Percentiles rank a stretch among this genome's conserved stretches.
These are phyloP conservation scores for Penicillium sp. DNA, from an alignment of 2,329 filamentous ascomycete species.

Conservation along the genomic window DNA sequence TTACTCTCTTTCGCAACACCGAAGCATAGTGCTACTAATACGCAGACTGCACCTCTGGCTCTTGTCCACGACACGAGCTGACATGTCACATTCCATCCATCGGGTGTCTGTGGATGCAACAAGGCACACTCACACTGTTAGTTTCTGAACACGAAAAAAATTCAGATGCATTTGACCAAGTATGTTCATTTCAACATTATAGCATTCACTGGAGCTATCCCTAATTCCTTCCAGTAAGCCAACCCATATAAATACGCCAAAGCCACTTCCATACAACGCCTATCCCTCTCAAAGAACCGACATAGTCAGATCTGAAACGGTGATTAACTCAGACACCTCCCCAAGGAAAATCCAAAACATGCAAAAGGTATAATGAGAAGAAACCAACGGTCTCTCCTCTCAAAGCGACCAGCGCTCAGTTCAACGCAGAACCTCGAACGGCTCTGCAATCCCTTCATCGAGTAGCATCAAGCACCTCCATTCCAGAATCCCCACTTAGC, in stretches of 20 bases:
- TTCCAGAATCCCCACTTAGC: constrained; percentile 33
- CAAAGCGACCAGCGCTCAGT: constrained; percentile 17
- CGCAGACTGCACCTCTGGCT: background rate
- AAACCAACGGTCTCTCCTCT: constrained; percentile 4
- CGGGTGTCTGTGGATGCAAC: background rate
- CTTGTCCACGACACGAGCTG: background rate
- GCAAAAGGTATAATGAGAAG: constrained; percentile 6
- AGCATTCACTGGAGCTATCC: background rate
- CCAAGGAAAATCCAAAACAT: background rate
- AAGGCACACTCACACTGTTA: background rate
- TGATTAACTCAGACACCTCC: background rate
- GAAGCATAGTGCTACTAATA: background rate
- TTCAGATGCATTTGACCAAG: background rate
- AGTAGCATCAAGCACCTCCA: constrained; percentile 36
- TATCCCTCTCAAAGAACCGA: background rate
- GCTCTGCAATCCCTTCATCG: background rate
- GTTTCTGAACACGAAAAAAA: too few species aligned
- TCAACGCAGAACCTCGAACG: background rate
- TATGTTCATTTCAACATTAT: constrained; percentile 5
- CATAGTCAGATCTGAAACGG: background rate
- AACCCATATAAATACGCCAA: background rate
- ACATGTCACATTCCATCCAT: background rate
- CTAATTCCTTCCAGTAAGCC: background rate
- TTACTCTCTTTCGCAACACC: background rate
- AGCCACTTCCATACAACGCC: constrained; percentile 2